Base-by-base conservation (phyloP, 2,329 filamentous ascomycete species). In the Colletotrichum sp. region DNA sequence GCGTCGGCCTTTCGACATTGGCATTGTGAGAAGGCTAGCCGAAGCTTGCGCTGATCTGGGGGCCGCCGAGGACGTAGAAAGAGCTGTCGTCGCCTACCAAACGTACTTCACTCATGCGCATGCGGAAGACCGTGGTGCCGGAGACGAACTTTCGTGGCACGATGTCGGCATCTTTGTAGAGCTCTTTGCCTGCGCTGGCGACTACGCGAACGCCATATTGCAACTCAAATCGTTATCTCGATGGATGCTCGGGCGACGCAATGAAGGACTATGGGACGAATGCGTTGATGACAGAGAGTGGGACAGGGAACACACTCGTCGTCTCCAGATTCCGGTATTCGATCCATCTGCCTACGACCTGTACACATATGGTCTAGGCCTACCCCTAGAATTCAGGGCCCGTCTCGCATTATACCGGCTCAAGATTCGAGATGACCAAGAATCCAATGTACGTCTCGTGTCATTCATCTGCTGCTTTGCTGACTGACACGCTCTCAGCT, bases 111-210 rank as follows among this genome's bases (percentile, higher is more conserved):
- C 86, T 24, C 81, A 88, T 69, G 84, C 87, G 77, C 79, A 6
- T 78, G 82, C n/a, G 80, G 81, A 6, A 78, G 81, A 61, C 24
- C 43, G 52, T 18, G 56, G 10, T 75, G 82, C 4, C 80, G 84
- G 83, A 56, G 83, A 48, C 82, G 82, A 84, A 8, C 87, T 89
- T 69, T 87, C 88, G 36, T 99, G 96, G 96, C 93, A 94, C 69
- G 94, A 98, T 82, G 88, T 97, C 56, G 94, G 95, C 76, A 94
- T 96, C 70, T 98, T 97, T 78, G 90, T 95, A 52, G 95, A 98
- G 80, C 89, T 98, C 21, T 92, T 96, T 76, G 91, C 92, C 32
- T 91, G 93, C 64, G 84, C 91, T 12, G 89, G 90, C 48, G 88
- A 91, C 70, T 94, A 93, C 79, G 84, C 88, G 8, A 89, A 93